These are phyloP conservation scores for Aphanomyces invadans DNA, from an alignment of 352 stramenopile genomes.

Conservation along the genomic window DNA sequence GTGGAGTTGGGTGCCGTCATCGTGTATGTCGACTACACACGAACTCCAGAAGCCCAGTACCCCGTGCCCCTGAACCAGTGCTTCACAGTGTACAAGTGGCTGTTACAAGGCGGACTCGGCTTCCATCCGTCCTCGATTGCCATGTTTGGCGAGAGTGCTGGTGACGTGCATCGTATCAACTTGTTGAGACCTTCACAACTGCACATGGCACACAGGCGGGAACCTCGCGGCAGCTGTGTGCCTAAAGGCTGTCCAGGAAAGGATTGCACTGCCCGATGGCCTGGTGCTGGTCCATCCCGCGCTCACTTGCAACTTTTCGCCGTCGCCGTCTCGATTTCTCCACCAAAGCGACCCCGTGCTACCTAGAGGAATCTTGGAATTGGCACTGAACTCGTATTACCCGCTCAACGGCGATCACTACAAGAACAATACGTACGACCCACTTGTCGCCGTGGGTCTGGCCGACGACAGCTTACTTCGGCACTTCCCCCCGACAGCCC, in stretches of 20 bases:
- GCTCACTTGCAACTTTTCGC: constrained; percentile 81
- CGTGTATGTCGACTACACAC: constrained; percentile 81
- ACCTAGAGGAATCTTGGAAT: constrained; percentile 67
- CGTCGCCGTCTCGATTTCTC: constrained; percentile 78
- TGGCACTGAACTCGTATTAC: constrained; percentile 81
- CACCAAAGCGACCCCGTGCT: constrained; percentile 84
- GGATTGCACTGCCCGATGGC: constrained; percentile 54
- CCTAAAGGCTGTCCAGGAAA: constrained; percentile 76
- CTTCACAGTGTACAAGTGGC: constrained; percentile 79
- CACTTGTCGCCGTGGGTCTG: constrained; percentile 73
- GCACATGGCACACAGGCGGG: too few species aligned
- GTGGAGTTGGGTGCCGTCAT: constrained; percentile 64
- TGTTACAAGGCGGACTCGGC: constrained; percentile 59
- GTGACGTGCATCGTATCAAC: too few species aligned
- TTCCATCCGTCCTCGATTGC: constrained; percentile 61
- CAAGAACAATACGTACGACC: constrained; percentile 84
- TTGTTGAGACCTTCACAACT: too few species aligned
- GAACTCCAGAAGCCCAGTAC: constrained; percentile 78
- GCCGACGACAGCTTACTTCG: constrained; percentile 63
- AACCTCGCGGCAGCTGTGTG: constrained; percentile 81
- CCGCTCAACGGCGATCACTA: constrained; percentile 79
- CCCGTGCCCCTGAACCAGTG: constrained; percentile 70
- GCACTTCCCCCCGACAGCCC: constrained; percentile 70
- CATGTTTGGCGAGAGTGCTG: constrained; percentile 79
- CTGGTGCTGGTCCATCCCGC: constrained; percentile 88